Evolutionary conservation across 1,139 yeast species (phyloP).

Genomic region (Wickerhamiella infanticola): DNA sequence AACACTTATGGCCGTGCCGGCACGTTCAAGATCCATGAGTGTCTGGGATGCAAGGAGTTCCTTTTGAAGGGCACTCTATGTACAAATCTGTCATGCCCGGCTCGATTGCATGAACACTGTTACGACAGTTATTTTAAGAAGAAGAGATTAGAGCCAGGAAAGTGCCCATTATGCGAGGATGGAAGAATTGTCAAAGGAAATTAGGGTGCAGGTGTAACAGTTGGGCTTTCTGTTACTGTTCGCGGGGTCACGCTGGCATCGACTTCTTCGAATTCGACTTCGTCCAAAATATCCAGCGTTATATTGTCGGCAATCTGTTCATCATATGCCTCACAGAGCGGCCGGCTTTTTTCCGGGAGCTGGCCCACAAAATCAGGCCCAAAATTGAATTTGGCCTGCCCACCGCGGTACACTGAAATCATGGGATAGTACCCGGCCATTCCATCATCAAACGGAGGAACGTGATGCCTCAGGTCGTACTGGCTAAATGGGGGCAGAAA

Average conservation of each 20-base stretch:
- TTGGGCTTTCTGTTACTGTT: too few relatives aligned
- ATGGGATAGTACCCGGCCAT: conserved; percentile 84
- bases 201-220: too few relatives aligned
- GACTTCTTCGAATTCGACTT: conserved; percentile 41
- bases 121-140: conserved; percentile 8
- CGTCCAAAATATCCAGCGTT: conserved; percentile 73
- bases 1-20: conserved; percentile 3
- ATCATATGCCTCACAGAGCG: conserved; percentile 46
- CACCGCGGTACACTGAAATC: conserved; percentile 68
- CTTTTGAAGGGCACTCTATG: conserved; percentile 11
- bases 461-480: conserved; percentile 17
- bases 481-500: conserved; percentile 61
- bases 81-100: conserved; percentile 6
- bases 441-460: conserved; percentile 53
- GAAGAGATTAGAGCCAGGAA: conserved; percentile 3
- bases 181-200: neutral
- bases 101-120: conserved; percentile 11
- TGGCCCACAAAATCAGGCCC: conserved; percentile 46
- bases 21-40: conserved; percentile 6
- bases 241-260: neutral
- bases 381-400: conserved; percentile 52
- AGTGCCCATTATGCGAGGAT: conserved; percentile 7
- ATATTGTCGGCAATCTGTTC: conserved; percentile 69
- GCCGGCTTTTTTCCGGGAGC: conserved; percentile 25
- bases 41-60: conserved; percentile 12